These are phyloP conservation scores for Nemophila menziesii DNA, from an alignment of 257 asterid genomes.

Conservation along the genomic window DNA sequence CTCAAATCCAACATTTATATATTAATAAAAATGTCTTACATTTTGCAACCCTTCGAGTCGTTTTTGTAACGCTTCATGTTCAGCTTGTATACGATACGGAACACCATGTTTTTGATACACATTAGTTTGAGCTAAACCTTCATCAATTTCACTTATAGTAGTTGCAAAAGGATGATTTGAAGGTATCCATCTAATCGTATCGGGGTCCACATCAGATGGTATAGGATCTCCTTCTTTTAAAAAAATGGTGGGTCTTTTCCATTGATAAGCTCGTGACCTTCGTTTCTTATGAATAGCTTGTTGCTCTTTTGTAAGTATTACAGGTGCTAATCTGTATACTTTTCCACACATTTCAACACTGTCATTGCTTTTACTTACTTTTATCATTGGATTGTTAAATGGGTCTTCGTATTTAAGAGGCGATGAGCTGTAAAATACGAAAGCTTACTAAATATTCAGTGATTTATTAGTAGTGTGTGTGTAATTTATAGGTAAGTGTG, in stretches of 20 bases:
- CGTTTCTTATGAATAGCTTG: conserved; percentile 77
- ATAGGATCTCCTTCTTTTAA: conserved; percentile 89
- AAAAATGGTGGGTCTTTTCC: conserved; percentile 95
- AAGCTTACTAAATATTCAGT: background rate
- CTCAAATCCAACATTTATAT: background rate
- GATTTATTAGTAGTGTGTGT: no score
- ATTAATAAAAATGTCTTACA: conserved; percentile 27
- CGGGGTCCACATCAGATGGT: conserved; percentile 99
- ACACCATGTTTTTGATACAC: conserved; percentile 94
- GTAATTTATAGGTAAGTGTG: background rate
- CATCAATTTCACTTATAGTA: conserved; percentile 86
- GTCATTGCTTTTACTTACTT: conserved; percentile 70
- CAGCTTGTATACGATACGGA: conserved; percentile 91
- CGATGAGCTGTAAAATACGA: conserved; percentile 40
- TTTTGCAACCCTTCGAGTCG: conserved; percentile 89
- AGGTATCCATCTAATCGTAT: conserved; percentile 94
- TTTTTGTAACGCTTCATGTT: conserved; percentile 93
- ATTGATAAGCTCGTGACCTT: conserved; percentile 95
- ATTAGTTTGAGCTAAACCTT: conserved; percentile 80
- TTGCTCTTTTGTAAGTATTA: conserved; percentile 71
- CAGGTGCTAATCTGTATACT: conserved; percentile 89
- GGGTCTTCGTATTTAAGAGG: conserved; percentile 97
- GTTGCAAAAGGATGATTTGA: conserved; percentile 99
- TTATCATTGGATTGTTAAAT: conserved; percentile 91
- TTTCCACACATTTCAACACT: conserved; percentile 96